Evolutionary conservation across 2,329 filamentous ascomycete species (phyloP).

Genomic region (Ascochyta rabiei): DNA sequence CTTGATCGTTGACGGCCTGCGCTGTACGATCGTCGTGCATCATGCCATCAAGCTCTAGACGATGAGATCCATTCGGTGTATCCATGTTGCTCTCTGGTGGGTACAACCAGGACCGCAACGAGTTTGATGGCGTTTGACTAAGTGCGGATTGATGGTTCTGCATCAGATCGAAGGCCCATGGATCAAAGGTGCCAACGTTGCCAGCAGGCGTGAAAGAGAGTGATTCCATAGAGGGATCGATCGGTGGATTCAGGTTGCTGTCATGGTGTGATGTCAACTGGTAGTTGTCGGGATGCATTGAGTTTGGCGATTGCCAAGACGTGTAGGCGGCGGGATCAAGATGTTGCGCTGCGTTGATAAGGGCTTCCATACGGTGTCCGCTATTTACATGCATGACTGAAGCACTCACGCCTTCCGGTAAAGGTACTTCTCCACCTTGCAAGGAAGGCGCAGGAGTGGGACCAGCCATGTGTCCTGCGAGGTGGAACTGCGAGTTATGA

Average conservation of each 20-base stretch:
- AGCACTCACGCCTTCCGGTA: slow-evolving; percentile 4
- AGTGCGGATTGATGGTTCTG: slow-evolving; percentile 45
- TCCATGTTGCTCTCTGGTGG: slow-evolving; percentile 41
- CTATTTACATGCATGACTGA: slow-evolving; percentile 20
- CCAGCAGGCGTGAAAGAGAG: slow-evolving; percentile 43
- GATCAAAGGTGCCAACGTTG: slow-evolving; percentile 45
- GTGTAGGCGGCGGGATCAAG: slow-evolving; percentile 42
- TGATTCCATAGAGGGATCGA: slow-evolving; percentile 47
- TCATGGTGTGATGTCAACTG: slow-evolving; percentile 37
- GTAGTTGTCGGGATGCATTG: slow-evolving; percentile 26
- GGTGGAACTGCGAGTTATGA: slow-evolving; percentile 22
- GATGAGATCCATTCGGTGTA: slow-evolving; percentile 34
- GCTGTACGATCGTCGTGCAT: slow-evolving; percentile 38
- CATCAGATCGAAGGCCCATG: slow-evolving; percentile 47
- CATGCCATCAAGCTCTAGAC: slow-evolving; percentile 39
- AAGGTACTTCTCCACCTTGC: slow-evolving; percentile 10
- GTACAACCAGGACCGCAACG: slow-evolving; percentile 47
- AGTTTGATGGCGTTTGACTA: slow-evolving; percentile 45
- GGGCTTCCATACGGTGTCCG: slow-evolving; percentile 45
- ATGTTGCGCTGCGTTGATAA: slow-evolving; percentile 47
- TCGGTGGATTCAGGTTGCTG: slow-evolving; percentile 42
- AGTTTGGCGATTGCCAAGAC: slow-evolving; percentile 39
- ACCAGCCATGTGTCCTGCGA: slow-evolving; percentile 9
- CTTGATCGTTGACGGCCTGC: slow-evolving; percentile 31
- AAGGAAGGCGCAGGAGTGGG: slow-evolving; percentile 14